A percentile compares a stretch with the other conserved stretches of the same genome.
Conservation (phyloP, 805 yeast genomes). For the Candida taoyuanica region DNA sequence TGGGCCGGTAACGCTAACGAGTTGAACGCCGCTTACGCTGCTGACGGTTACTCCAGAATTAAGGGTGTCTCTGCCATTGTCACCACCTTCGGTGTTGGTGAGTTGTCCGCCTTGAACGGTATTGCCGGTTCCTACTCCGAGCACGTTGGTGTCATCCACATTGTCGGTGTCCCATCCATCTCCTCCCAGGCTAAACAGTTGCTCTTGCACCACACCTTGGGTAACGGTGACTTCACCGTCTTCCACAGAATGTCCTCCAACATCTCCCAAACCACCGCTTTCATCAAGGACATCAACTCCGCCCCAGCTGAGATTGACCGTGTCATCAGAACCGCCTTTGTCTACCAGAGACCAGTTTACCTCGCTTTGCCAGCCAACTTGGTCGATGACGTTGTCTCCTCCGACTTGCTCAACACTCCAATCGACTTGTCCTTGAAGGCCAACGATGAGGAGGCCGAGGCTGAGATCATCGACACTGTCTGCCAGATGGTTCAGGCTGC, state of each 20-base stretch:
- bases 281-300: slow-evolving; percentile 55
- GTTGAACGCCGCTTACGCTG: slow-evolving; percentile 83
- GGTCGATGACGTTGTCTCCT: slow-evolving; percentile 60
- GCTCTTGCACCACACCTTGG: slow-evolving; percentile 77
- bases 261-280: slow-evolving; percentile 62
- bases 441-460: slow-evolving; percentile 58
- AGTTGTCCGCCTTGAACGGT: slow-evolving; percentile 77
- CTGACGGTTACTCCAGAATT: slow-evolving; percentile 83
- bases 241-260: slow-evolving; percentile 75
- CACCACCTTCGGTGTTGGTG: slow-evolving; percentile 92
- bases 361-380: slow-evolving; percentile 79
- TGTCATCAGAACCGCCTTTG: slow-evolving; percentile 65
- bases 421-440: slow-evolving; percentile 54
- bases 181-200: slow-evolving; percentile 68
- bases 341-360: slow-evolving; percentile 76
- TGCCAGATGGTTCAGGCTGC: slow-evolving; percentile 51
- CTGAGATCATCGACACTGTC: slow-evolving; percentile 54
- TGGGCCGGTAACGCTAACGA: slow-evolving; percentile 94
- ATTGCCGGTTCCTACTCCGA: slow-evolving; percentile 88
- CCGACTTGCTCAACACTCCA: slow-evolving; percentile 54
- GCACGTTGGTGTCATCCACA: slow-evolving; percentile 79
- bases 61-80: slow-evolving; percentile 70
- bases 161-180: slow-evolving; percentile 82
- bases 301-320: slow-evolving; percentile 74
- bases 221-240: slow-evolving; percentile 76